phyloP scores from a whole-genome alignment of 768 basidiomycete species.

The Collybia mongolica region DNA sequence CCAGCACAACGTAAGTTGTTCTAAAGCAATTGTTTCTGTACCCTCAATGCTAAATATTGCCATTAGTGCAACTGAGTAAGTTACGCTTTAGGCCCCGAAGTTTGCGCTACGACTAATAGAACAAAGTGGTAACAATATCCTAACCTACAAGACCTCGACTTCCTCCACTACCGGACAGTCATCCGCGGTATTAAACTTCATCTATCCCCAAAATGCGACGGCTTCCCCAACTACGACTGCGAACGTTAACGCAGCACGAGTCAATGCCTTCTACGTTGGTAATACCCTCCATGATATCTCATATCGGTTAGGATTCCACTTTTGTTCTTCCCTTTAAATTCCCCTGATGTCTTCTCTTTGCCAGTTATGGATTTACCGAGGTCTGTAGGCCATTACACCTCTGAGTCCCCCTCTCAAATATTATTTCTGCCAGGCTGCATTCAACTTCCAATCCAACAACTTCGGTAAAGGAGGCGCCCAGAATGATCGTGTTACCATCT shows the following conservation, averaged over 20 bases:
- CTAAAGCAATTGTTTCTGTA: background rate
- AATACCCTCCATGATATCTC: constrained; percentile 56
- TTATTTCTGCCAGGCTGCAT: constrained; percentile 33
- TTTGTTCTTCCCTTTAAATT: background rate
- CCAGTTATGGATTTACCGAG: constrained; percentile 53
- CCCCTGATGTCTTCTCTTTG: background rate
- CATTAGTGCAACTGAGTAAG: constrained; percentile 3
- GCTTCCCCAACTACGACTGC: constrained; percentile 32
- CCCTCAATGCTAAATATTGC: constrained; percentile 3
- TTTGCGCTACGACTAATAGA: background rate
- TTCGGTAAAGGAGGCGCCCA: constrained; percentile 45
- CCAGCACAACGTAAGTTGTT: constrained; percentile 21
- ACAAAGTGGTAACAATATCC: constrained; percentile 31
- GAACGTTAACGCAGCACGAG: constrained; percentile 51
- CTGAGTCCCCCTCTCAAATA: constrained; percentile 23
- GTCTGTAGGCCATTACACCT: background rate
- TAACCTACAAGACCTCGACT: constrained; percentile 27
- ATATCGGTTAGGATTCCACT: constrained; percentile 34
- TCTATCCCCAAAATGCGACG: constrained; percentile 30
- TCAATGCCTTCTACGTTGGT: constrained; percentile 57
- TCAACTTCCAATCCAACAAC: constrained; percentile 51
- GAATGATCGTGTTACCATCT: constrained; percentile 47
- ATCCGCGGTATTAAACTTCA: constrained; percentile 33
- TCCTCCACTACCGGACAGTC: constrained; percentile 34
- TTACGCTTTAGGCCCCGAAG: no score